Conservation (phyloP, 192 early-diverging fungal species). For the Backusella luteola region DNA sequence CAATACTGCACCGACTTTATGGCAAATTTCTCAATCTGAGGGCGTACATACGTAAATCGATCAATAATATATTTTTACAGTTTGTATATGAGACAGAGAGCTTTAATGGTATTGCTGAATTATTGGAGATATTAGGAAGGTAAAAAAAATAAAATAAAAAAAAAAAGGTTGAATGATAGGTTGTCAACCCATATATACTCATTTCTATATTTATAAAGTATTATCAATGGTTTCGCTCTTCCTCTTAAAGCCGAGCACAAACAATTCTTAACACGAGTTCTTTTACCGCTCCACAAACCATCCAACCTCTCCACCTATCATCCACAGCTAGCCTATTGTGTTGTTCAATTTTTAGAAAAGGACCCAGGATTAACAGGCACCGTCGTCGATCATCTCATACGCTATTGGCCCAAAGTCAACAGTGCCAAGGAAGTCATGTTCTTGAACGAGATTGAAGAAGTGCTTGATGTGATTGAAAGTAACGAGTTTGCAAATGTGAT, state of each 20-base stretch:
- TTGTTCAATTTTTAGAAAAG: conserved; percentile 98
- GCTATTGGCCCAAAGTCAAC: conserved; percentile 99
- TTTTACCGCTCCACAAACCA: conserved; percentile 96
- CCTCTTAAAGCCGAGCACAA: conserved; percentile 99
- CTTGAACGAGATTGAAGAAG: conserved; percentile 96
- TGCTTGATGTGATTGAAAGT: conserved; percentile 93
- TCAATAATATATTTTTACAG: conserved; percentile 98
- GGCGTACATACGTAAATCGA: conserved; percentile 94
- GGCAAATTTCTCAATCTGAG: conserved; percentile 97
- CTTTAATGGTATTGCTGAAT: conserved; percentile 98
- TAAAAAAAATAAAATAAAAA: conserved; percentile 35
- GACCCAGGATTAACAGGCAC: conserved; percentile 92
- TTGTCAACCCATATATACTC: neutral
- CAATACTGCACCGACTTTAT: conserved; percentile 96
- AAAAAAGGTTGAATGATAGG: too few relatives aligned
- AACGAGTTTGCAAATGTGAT: conserved; percentile 89
- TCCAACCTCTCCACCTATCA: conserved; percentile 93
- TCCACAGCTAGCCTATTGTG: conserved; percentile 96
- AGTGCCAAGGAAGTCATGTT: conserved; percentile 99
- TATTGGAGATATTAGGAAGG: conserved; percentile 98
- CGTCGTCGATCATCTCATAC: conserved; percentile 84
- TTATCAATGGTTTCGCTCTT: conserved; percentile 99
- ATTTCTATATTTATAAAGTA: conserved; percentile 57
- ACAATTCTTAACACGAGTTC: conserved; percentile 88
- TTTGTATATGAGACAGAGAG: conserved; percentile 96